Evolutionary conservation across 768 basidiomycete species (phyloP).

Genomic region (Tremella fuciformis): DNA sequence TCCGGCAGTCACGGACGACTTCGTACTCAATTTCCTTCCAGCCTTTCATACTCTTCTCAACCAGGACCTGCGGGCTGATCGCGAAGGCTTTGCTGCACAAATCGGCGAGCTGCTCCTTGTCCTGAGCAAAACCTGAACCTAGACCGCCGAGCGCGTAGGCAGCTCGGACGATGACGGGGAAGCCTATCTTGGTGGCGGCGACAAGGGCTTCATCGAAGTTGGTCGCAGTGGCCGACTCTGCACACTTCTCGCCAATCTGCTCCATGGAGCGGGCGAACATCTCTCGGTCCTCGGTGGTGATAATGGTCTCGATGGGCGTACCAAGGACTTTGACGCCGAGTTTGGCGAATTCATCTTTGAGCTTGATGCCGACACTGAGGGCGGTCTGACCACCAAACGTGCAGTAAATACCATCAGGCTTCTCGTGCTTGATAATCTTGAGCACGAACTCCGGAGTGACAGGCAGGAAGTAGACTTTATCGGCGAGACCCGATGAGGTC

Average conservation of each 20-base stretch:
- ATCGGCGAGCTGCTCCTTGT: slow-evolving; percentile 81
- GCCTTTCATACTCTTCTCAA: slow-evolving; percentile 99
- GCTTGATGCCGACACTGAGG: slow-evolving; percentile 90
- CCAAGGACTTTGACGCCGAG: slow-evolving; percentile 92
- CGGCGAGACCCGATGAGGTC: slow-evolving; percentile 92
- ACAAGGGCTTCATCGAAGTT: slow-evolving; percentile 75
- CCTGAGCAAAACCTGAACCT: slow-evolving; percentile 92
- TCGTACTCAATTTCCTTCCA: slow-evolving; percentile 99
- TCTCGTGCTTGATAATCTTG: slow-evolving; percentile 97
- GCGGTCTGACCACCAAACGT: slow-evolving; percentile 99
- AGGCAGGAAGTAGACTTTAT: slow-evolving; percentile 99
- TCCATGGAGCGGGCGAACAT: slow-evolving; percentile 92
- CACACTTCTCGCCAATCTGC: slow-evolving; percentile 92
- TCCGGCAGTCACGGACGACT: slow-evolving; percentile 92
- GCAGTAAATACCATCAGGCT: slow-evolving; percentile 97
- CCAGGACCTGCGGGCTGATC: slow-evolving; percentile 95
- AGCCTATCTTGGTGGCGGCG: slow-evolving; percentile 82
- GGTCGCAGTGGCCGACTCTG: slow-evolving; percentile 82
- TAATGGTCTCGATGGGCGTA: slow-evolving; percentile 94
- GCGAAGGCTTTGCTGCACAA: slow-evolving; percentile 94
- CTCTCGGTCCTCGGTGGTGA: slow-evolving; percentile 93
- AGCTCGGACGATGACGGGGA: slow-evolving; percentile 92
- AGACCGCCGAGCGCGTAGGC: slow-evolving; percentile 95
- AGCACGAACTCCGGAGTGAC: slow-evolving; percentile 97
- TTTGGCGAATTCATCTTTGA: slow-evolving; percentile 90